Evolutionary conservation across 805 yeast genomes (phyloP), one percentile per base, ranked within the genome.

Genomic region (Starmerella etchellsii): DNA sequence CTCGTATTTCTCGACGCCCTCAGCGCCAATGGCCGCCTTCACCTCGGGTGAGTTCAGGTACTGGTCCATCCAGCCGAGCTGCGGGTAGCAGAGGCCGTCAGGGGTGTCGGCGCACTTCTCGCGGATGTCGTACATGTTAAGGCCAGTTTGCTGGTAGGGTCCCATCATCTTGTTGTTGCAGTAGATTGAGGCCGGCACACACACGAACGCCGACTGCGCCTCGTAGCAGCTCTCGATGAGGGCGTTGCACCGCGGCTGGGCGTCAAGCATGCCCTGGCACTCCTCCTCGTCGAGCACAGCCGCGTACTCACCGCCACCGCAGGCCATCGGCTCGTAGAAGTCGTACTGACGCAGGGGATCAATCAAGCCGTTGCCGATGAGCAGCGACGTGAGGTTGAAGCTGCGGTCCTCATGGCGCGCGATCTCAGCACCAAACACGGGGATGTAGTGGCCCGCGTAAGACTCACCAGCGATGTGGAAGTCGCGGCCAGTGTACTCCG

Each of bases 381-480:
- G 59, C 11, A 84, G 78, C 2, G 94, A 81, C 5, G 78, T 67
- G 54, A 83, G 69, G 53, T 80, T 70, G 62, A 78, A 78, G 53
- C 62, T 57, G 49, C 75, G 64, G 55, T 76, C 78, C 31, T 62
- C 62, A 54, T 81, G 83, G 30, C 72, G 65, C 53, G 82, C 64
- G 52, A 85, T 83, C 60, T 83, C 94, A 43, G 73, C 59, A 7
- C 94, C 94, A 62, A 85, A 81, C n/a, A 71, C 79, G 15, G 96
- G 95, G 46, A 84, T 79, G 62, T 84, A 84, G 59, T 81, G 93
- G 37, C 94, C 94, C 23, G 85, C 94, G 57, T 83, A 83, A 9
- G 88, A 78, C 62, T 83, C 94, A 54, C 94, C 94, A 36, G 94
- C 79, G 58, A 83, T 80, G 61, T 82, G 94, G 73, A 83, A 82